phyloP scores from a whole-genome alignment of 2,329 filamentous ascomycete genomes.

The Pestalotiopsis sp. region DNA sequence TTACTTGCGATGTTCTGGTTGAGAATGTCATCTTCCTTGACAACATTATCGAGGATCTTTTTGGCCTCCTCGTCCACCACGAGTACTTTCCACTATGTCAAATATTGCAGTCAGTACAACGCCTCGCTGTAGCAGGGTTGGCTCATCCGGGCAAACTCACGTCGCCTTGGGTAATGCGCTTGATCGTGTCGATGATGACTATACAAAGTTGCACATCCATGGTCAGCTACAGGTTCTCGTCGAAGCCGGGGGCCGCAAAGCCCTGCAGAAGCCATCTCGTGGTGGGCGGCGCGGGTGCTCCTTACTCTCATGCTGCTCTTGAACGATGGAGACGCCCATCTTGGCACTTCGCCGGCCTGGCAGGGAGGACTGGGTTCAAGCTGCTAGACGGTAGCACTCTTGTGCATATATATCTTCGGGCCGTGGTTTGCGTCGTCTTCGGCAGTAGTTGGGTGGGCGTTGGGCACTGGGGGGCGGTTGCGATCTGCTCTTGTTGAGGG shows the following conservation, averaged over 20 bases:
- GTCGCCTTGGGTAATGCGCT: slow-evolving; percentile 78
- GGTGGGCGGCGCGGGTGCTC: slow-evolving; percentile 13
- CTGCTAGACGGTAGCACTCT: neutral
- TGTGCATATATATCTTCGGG: neutral
- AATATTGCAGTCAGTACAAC: slow-evolving; percentile 18
- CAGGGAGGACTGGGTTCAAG: slow-evolving; percentile 3
- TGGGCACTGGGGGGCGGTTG: neutral
- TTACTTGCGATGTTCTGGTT: slow-evolving; percentile 94
- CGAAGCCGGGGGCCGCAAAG: neutral
- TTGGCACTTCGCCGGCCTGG: slow-evolving; percentile 39
- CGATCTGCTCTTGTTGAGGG: neutral
- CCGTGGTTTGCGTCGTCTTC: neutral
- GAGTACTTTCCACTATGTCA: slow-evolving; percentile 87
- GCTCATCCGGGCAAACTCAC: slow-evolving; percentile 48
- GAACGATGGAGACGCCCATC: slow-evolving; percentile 85
- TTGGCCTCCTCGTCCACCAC: slow-evolving; percentile 83
- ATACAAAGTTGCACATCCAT: slow-evolving; percentile 12
- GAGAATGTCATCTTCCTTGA: slow-evolving; percentile 95
- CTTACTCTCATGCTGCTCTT: slow-evolving; percentile 79
- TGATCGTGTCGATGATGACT: slow-evolving; percentile 77
- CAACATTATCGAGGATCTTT: slow-evolving; percentile 85
- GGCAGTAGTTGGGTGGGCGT: neutral
- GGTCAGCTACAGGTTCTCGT: neutral
- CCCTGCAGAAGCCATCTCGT: neutral
- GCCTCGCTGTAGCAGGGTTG: slow-evolving; percentile 2